Base-by-base conservation (phyloP, 305 asterid genomes). In the Ajuga reptans region DNA sequence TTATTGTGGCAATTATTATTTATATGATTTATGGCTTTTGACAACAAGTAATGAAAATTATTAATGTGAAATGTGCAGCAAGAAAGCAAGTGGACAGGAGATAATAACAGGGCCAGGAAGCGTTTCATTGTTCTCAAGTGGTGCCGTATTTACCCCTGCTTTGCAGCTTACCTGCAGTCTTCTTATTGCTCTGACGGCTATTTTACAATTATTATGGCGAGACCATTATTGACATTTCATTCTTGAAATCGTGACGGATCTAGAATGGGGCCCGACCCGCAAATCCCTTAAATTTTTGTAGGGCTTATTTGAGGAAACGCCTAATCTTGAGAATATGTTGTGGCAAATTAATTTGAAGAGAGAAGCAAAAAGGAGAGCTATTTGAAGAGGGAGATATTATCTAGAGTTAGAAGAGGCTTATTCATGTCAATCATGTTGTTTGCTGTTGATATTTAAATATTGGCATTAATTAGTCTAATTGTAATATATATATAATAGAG, bases 31-130 rank as follows among this genome's bases (percentile, higher is more conserved):
- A n/a, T n/a, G n/a, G n/a, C n/a, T n/a, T n/a, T n/a, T n/a, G n/a
- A n/a, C n/a, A n/a, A n/a, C n/a, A 15, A 64, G 24, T 8, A 3
- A 59, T 1, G n/a, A 10, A n/a, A 18, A 47, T 47, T 21, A 49
- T 14, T 58, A 27, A 1, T 49, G 17, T 5, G 42, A 66, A 36
- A 45, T 62, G 3, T 67, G 77, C 81, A 77, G 81, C 41, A 72
- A 77, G 69, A 73, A 77, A 72, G 51, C 81, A 68, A 77, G 72
- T 63, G 81, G 74, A 62, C 68, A 33, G 18, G 29, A 31, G 27
- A 21, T 21, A 62, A 18, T 68, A 29, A 3, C 58, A 0, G 78
- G 54, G 34, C 21, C 68, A 2, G 78, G 75, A 16, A 46, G 65
- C 33, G 72, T 55, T 21, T 72, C 81, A 8, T 55, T 72, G 63